phyloP scores from a whole-genome alignment of 257 asterid species.

The Parsonsia alboflavescens region DNA sequence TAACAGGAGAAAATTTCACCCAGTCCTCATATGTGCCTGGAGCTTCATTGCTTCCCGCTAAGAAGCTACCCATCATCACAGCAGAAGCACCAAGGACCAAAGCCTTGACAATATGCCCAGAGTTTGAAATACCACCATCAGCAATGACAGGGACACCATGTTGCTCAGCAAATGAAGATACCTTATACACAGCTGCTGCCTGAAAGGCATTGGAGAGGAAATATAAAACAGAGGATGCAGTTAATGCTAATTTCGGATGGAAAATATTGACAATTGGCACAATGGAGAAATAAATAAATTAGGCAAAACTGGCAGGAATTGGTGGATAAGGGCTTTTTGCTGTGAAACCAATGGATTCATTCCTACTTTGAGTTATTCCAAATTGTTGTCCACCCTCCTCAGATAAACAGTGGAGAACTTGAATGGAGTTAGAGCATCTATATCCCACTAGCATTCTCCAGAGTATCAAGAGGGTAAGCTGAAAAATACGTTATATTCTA shows the following conservation, averaged over 20 bases:
- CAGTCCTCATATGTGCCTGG: slow-evolving; percentile 65
- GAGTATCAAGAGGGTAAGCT: background rate
- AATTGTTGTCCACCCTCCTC: too few species aligned
- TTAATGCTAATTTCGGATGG: background rate
- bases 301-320: background rate
- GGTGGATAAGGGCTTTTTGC: background rate
- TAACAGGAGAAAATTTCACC: slow-evolving; percentile 30
- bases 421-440: background rate
- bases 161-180: slow-evolving; percentile 68
- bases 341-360: background rate
- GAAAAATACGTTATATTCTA: background rate
- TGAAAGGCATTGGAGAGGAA: slow-evolving; percentile 22
- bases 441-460: background rate
- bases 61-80: slow-evolving; percentile 83
- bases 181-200: slow-evolving; percentile 93
- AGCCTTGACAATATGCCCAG: slow-evolving; percentile 96
- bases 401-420: too few species aligned
- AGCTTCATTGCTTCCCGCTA: slow-evolving; percentile 91
- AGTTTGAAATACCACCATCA: slow-evolving; percentile 91
- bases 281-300: background rate
- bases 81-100: slow-evolving; percentile 91
- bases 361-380: background rate
- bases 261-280: background rate
- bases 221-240: background rate
- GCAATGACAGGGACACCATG: slow-evolving; percentile 79